These are phyloP conservation scores for Scheffersomyces segobiensis DNA, from an alignment of 1,139 yeast species.

Conservation along the genomic window DNA sequence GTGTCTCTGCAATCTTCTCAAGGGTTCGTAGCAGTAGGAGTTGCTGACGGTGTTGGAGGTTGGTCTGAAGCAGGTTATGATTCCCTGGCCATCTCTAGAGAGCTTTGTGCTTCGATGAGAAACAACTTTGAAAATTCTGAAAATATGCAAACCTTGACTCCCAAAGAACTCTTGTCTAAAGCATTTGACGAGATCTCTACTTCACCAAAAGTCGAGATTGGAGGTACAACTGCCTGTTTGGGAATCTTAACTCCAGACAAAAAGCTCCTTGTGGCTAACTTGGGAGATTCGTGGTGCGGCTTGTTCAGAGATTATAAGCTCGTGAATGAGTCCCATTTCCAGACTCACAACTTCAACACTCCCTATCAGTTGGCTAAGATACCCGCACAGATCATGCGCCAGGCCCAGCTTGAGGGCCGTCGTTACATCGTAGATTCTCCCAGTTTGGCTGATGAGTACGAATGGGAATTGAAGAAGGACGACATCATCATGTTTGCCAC, in stretches of 20 bases:
- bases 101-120: slow-evolving; percentile 51
- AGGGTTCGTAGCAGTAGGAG: slow-evolving; percentile 69
- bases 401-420: slow-evolving; percentile 58
- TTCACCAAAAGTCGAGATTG: slow-evolving; percentile 72
- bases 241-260: slow-evolving; percentile 64
- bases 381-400: slow-evolving; percentile 59
- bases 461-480: slow-evolving; percentile 55
- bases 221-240: slow-evolving; percentile 93
- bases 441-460: slow-evolving; percentile 49
- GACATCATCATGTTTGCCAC: slow-evolving; percentile 87
- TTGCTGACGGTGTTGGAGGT: slow-evolving; percentile 98
- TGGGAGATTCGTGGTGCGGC: slow-evolving; percentile 96
- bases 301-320: slow-evolving; percentile 69
- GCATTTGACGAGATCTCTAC: slow-evolving; percentile 57
- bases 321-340: slow-evolving; percentile 69
- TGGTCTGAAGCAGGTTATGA: slow-evolving; percentile 94
- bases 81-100: slow-evolving; percentile 77
- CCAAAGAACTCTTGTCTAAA: slow-evolving; percentile 50
- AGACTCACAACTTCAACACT: slow-evolving; percentile 86
- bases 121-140: slow-evolving; percentile 24
- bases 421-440: slow-evolving; percentile 62
- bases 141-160: slow-evolving; percentile 19
- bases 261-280: slow-evolving; percentile 64
- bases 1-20: slow-evolving; percentile 46
- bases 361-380: slow-evolving; percentile 89